Percentiles rank a stretch among this genome's conserved stretches.
These are phyloP conservation scores for Clonostachys rosea DNA, from an alignment of 2,329 filamentous ascomycete genomes.

Conservation along the genomic window DNA sequence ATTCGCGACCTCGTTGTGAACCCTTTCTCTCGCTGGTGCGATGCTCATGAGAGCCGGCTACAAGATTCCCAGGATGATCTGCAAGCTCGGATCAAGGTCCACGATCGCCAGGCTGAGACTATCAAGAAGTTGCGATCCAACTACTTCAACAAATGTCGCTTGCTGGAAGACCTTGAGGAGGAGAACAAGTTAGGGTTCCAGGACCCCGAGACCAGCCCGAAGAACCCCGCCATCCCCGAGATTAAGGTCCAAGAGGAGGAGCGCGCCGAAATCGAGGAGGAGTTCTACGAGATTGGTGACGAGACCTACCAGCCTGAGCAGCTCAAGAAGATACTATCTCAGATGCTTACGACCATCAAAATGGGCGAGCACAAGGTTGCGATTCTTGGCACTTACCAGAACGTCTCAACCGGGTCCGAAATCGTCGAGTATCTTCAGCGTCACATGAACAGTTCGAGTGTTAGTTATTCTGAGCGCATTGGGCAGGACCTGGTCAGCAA, in stretches of 20 bases:
- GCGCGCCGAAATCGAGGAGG: constrained; percentile 67
- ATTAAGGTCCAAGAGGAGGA: constrained; percentile 68
- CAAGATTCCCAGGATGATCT: constrained; percentile 95
- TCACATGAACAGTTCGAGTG: constrained; percentile 75
- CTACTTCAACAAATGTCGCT: constrained; percentile 98
- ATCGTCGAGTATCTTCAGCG: constrained; percentile 95
- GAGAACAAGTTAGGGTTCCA: constrained; percentile 98
- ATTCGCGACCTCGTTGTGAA: constrained; percentile 94
- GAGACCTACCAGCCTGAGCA: constrained; percentile 80
- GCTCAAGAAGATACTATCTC: constrained; percentile 81
- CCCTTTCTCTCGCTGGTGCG: constrained; percentile 94
- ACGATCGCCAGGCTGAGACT: constrained; percentile 84
- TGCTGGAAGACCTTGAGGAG: constrained; percentile 94
- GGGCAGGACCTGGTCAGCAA: constrained; percentile 86
- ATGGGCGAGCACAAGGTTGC: constrained; percentile 91
- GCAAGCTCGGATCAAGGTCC: constrained; percentile 83
- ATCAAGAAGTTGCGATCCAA: constrained; percentile 92
- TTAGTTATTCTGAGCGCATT: constrained; percentile 90
- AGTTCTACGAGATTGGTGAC: constrained; percentile 86
- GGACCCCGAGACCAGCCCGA: constrained; percentile 70
- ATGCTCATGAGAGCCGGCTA: constrained; percentile 85
- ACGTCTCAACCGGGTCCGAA: constrained; percentile 85
- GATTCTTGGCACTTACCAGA: constrained; percentile 90
- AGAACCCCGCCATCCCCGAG: constrained; percentile 60
- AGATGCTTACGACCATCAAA: constrained; percentile 84